Conservation (phyloP, 257 asterid genomes). For the Dorcoceras hygrometricum region DNA sequence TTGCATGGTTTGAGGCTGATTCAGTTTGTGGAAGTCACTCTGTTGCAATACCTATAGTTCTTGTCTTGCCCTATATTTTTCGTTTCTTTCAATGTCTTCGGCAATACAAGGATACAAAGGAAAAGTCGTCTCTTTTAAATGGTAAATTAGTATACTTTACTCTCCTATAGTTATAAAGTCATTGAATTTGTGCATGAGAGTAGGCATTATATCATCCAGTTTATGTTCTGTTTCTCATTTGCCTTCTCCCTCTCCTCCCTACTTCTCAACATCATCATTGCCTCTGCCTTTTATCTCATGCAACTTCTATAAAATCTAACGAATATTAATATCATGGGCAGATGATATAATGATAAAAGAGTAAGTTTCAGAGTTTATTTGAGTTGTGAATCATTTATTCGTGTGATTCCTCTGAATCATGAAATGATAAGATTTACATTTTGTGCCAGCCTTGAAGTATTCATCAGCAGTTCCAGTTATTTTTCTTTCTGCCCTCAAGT, state of each 20-base stretch:
- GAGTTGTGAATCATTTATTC: constrained; percentile 1
- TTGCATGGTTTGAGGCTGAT: constrained; percentile 99
- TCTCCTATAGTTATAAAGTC: constrained; percentile 13
- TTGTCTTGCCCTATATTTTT: constrained; percentile 86
- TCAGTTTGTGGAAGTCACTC: constrained; percentile 99
- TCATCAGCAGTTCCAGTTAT: constrained; percentile 95
- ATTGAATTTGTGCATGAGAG: not conserved
- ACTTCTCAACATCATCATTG: not conserved
- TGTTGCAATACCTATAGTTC: constrained; percentile 84
- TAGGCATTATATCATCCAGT: not conserved
- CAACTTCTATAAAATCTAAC: not conserved
- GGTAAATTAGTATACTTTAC: constrained; percentile 43
- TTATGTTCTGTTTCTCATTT: not conserved
- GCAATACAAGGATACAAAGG: constrained; percentile 88
- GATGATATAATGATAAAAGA: not conserved
- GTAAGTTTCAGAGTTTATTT: constrained; percentile 16
- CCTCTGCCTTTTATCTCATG: not conserved
- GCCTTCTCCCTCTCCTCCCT: not conserved
- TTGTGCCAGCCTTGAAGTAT: constrained; percentile 86
- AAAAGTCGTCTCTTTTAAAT: constrained; percentile 74
- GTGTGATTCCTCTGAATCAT: constrained; percentile 15
- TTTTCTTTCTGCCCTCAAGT: constrained; percentile 89
- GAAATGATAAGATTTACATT: constrained; percentile 31
- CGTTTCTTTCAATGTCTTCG: constrained; percentile 97
- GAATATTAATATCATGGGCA: constrained; percentile 5